A percentile compares a stretch with the other conserved stretches of the same genome.
phyloP scores from a whole-genome alignment of 73 alveolate genomes.

The Uronychia setigera region DNA sequence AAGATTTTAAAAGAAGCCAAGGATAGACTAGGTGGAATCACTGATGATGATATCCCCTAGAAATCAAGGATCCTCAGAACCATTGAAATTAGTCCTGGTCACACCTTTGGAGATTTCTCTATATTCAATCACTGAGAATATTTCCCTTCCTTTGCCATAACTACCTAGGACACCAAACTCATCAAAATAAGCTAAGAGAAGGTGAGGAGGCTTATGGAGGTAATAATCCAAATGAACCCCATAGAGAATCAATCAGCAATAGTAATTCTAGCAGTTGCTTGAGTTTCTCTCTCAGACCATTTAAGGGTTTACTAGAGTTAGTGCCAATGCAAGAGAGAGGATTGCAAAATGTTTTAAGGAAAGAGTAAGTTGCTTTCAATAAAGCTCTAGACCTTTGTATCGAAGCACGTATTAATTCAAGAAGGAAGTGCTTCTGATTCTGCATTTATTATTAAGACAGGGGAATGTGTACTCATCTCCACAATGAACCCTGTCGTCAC shows the following conservation, averaged over 20 bases:
- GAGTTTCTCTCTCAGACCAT: slow-evolving; percentile 1
- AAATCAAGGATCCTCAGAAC: not conserved
- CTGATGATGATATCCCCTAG: not conserved
- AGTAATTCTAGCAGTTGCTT: not conserved
- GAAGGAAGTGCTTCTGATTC: not conserved
- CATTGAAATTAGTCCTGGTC: not conserved
- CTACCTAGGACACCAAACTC: not conserved
- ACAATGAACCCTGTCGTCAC: slow-evolving; percentile 7
- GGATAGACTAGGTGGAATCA: not conserved
- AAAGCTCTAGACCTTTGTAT: not conserved
- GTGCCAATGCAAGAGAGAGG: slow-evolving; percentile 27
- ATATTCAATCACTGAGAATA: not conserved
- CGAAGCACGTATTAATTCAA: not conserved
- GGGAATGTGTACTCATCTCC: not conserved
- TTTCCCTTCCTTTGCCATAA: not conserved
- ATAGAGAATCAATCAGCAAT: not conserved
- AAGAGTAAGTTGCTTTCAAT: not conserved
- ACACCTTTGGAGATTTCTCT: not conserved
- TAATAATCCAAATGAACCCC: not conserved
- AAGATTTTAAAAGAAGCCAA: not conserved
- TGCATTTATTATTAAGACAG: not conserved
- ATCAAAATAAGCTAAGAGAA: too few relatives aligned
- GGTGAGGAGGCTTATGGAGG: not conserved
- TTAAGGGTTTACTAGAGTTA: not conserved
- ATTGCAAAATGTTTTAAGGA: slow-evolving; percentile 25